Evolutionary conservation across 2,329 filamentous ascomycete genomes (phyloP), one percentile per base, ranked within the genome.

Genomic region (Phaeosphaeriaceae sp.): DNA sequence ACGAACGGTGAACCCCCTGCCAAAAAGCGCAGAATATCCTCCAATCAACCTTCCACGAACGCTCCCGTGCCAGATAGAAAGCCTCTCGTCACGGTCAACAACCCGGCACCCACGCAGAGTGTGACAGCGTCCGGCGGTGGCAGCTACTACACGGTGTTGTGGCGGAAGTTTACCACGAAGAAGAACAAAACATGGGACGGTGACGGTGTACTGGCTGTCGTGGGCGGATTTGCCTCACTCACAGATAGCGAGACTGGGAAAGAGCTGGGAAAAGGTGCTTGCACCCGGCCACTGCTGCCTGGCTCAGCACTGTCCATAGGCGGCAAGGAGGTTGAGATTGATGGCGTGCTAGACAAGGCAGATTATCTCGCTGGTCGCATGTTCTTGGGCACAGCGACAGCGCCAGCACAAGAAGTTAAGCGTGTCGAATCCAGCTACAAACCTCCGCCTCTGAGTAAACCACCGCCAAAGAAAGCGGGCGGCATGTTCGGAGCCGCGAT

Each of bases 121-220:
- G 49, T 64, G 1, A 61, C 61, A 42, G 54, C 57, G n/a, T 68
- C 67, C 11, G 54, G 62, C 6, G 71, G 79, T 42, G 76, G 67
- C 41, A 70, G 66, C 48, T 82, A 81, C 59, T 83, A 80, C 54
- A 78, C 71, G 0, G 81, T 83, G 0, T 59, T 83, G 17, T 83
- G 81, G 89, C 86, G 89, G 20, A 91, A 90, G 73, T 85, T 84
- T 51, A 90, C 88, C 0, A 84, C 80, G 6, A 91, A 91, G 74
- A 92, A 91, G 77, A 86, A 91, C 75, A 91, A 91, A 73, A 91
- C 88, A 5, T 92, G 89, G 89, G 89, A 91, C 68, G 89, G 89
- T 2, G 89, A 92, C 75, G 89, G 88, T 1, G 81, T 91, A 2
- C 79, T 91, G 9, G 80, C 82, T 3, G 80, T 89, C 3, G 76